Conservation (phyloP, 345 rosid genomes). For the Rhodomyrtus tomentosa region DNA sequence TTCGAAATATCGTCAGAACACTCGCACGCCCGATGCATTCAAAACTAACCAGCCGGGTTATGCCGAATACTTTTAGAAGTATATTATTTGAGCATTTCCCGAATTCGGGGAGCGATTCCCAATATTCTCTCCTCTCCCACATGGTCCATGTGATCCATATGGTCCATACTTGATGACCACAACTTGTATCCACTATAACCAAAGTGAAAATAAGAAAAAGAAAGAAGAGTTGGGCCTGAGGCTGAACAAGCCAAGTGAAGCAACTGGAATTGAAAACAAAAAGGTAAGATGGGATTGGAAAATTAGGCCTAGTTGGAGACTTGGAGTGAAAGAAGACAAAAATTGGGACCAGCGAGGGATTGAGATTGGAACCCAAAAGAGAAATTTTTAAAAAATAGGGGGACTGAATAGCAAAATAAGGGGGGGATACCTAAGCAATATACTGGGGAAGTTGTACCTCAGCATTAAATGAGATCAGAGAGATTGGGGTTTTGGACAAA, state of each 20-base stretch:
- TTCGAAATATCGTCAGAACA: background rate
- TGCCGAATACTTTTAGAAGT: background rate
- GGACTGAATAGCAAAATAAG: background rate
- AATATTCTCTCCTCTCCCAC: background rate
- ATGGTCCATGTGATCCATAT: background rate
- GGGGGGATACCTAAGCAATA: background rate
- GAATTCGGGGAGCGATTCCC: background rate
- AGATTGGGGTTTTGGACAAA: background rate
- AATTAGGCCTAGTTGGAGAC: background rate
- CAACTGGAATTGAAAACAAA: background rate
- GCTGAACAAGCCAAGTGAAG: background rate
- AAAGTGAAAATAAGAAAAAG: background rate
- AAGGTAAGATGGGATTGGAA: background rate
- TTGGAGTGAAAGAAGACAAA: background rate
- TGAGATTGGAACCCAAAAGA: background rate
- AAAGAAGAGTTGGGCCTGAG: background rate
- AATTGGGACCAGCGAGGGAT: background rate
- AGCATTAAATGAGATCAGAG: background rate
- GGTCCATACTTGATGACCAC: background rate
- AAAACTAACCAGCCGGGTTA: background rate
- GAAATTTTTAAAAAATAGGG: background rate
- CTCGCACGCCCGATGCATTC: background rate
- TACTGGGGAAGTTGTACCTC: background rate
- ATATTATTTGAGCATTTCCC: background rate
- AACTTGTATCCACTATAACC: background rate